Base-by-base conservation (phyloP, 192 early-diverging fungal species). In the Linnemannia exigua region DNA sequence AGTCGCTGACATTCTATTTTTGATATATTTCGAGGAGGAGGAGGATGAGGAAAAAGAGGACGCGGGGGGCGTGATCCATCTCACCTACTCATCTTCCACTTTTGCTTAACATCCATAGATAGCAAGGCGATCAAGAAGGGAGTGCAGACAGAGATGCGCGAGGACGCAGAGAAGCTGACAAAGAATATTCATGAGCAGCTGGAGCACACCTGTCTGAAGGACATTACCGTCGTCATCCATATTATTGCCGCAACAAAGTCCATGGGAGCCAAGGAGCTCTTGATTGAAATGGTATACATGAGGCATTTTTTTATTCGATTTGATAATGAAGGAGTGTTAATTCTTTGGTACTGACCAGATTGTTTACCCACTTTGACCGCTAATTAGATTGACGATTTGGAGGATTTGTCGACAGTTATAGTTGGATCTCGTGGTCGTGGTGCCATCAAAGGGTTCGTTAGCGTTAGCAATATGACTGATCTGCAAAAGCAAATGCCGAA, bases 371-470 rank as follows among this genome's bases (percentile, higher is more conserved):
- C 7, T 61, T 7, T 37, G 5, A 28, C n/a, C n/a, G n/a, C n/a
- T 33, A 37, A 12, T 14, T 82, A 90, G 89, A 91, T 89, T 77
- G 84, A 84, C 33, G 84, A 89, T 67, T 70, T 84, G 37, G 80
- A 86, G 2, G 84, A 79, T 38, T 70, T 88, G 50, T 89, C 90
- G 0, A 90, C 89, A 61, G 87, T 91, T 17, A 82, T 91, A 41
- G 88, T 88, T 28, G 90, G 90, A 28, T 86, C 88, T 36, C 89
- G 88, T 3, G 90, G 90, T 17, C 82, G 87, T 33, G 81, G 87
- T 1, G 79, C 87, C 36, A 79, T 91, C 66, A 88, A 86, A 76
- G 88, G 86, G 90, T 90, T 84, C 79, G 71, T 28, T 67, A 46
- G 25, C 17, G 28, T 63, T n/a, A n/a, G n/a, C n/a, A n/a, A n/a